Conservation (phyloP, 1,284 basidiomycete species). For the Paramarasmius palmivorus region DNA sequence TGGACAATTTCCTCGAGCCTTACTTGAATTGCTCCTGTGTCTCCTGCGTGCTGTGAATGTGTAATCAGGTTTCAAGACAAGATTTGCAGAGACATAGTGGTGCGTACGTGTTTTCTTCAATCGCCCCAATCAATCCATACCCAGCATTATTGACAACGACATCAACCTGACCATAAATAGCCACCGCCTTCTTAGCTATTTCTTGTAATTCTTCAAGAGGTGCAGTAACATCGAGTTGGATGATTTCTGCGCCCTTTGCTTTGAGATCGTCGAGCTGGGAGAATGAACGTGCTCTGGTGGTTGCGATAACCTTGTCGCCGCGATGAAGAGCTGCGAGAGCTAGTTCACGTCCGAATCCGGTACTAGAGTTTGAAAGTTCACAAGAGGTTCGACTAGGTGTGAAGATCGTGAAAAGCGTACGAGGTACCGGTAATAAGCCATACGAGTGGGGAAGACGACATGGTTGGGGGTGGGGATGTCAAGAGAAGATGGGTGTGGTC, state of each 20-base stretch:
- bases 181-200: conserved; percentile 27
- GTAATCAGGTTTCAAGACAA: too few species aligned
- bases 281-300: conserved; percentile 30
- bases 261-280: conserved; percentile 31
- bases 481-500: too few species aligned
- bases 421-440: conserved; percentile 30
- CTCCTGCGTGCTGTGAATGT: conserved; percentile 27
- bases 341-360: conserved; percentile 43
- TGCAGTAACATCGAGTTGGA: conserved; percentile 36
- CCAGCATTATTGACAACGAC: conserved; percentile 38
- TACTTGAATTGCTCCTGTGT: conserved; percentile 33
- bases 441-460: conserved; percentile 20
- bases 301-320: conserved; percentile 44
- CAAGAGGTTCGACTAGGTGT: not conserved
- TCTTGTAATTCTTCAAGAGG: conserved; percentile 26
- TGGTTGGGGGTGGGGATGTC: too few species aligned
- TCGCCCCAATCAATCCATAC: conserved; percentile 27
- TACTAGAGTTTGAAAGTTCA: conserved; percentile 21
- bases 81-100: too few species aligned
- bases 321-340: conserved; percentile 38
- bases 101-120: conserved; percentile 28
- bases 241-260: conserved; percentile 30
- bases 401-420: conserved; percentile 13
- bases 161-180: conserved; percentile 33
- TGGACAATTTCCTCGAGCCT: conserved; percentile 1